These are phyloP conservation scores for Candida neerlandica DNA, from an alignment of 1,139 yeast genomes.

Conservation along the genomic window DNA sequence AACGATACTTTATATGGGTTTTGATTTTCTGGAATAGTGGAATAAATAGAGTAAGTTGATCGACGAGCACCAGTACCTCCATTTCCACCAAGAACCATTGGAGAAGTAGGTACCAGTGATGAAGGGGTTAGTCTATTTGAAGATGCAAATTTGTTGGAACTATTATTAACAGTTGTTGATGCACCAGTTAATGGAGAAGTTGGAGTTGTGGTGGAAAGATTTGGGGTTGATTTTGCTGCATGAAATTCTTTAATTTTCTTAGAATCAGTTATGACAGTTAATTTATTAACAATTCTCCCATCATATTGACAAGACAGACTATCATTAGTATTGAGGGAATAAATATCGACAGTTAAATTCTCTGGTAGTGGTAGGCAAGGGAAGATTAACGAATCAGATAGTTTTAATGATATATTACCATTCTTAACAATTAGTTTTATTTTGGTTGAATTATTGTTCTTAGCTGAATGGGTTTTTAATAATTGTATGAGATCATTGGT, in stretches of 20 bases:
- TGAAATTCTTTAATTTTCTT: conserved; percentile 27
- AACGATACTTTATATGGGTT: conserved; percentile 11
- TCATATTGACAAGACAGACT: conserved; percentile 18
- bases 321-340: conserved; percentile 17
- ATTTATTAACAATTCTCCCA: conserved; percentile 36
- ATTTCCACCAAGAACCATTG: background rate
- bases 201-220: conserved; percentile 4
- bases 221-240: background rate
- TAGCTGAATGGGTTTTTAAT: conserved; percentile 17
- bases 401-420: conserved; percentile 36
- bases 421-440: conserved; percentile 41
- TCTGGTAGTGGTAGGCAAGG: conserved; percentile 42
- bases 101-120: conserved; percentile 3
- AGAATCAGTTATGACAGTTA: conserved; percentile 36
- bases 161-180: background rate
- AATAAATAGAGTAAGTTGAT: background rate
- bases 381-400: conserved; percentile 29
- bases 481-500: conserved; percentile 28
- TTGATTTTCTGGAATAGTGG: background rate
- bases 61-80: background rate
- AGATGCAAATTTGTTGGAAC: background rate
- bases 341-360: conserved; percentile 39
- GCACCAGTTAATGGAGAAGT: conserved; percentile 6
- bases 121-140: background rate
- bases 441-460: conserved; percentile 13